Evolutionary conservation across 768 basidiomycete species (phyloP).

Genomic region (Tricholoma furcatifolium): DNA sequence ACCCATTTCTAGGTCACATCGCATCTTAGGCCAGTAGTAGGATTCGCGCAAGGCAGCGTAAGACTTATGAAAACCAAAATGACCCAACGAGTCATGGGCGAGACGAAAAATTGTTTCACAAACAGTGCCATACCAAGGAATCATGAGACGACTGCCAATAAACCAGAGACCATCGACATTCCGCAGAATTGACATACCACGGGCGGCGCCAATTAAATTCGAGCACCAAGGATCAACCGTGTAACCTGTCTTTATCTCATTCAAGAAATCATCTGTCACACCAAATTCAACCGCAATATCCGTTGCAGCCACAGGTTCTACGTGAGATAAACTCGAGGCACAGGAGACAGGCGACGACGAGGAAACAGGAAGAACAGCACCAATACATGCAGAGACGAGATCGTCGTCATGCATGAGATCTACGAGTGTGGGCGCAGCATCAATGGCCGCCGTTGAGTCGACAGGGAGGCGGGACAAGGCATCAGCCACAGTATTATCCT

Average conservation of each 20-base stretch:
- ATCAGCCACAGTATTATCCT: slow-evolving; percentile 33
- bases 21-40: slow-evolving; percentile 36
- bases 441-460: not conserved
- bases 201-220: not conserved
- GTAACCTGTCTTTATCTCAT: not conserved
- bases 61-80: slow-evolving; percentile 33
- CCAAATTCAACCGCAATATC: not conserved
- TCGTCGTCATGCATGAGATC: too few species aligned
- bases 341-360: too few species aligned
- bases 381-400: too few species aligned
- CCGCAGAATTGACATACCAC: not conserved
- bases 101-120: slow-evolving; percentile 22
- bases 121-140: not conserved
- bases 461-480: slow-evolving; percentile 24
- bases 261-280: not conserved
- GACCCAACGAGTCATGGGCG: slow-evolving; percentile 28
- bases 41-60: slow-evolving; percentile 20
- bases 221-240: not conserved
- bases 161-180: not conserved
- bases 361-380: too few species aligned
- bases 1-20: slow-evolving; percentile 9
- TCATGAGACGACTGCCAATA: not conserved
- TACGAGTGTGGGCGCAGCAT: not conserved
- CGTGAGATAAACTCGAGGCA: too few species aligned
- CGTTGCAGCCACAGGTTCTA: not conserved